Conservation (phyloP, 2,329 filamentous ascomycete species). For the Dactylellina leptospora region DNA sequence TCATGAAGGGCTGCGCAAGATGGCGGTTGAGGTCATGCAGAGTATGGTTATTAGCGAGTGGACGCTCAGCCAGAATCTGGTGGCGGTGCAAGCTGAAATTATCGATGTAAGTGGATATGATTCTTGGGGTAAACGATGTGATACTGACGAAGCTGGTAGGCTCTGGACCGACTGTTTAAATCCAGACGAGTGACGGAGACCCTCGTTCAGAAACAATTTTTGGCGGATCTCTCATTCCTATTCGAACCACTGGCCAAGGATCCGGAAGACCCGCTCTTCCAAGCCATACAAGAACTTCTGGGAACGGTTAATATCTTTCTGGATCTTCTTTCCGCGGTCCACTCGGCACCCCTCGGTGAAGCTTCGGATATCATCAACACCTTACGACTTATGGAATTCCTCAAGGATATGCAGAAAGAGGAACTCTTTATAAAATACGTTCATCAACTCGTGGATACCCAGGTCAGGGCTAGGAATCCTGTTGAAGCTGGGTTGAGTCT, state of each 20-base stretch:
- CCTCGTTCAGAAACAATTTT: slow-evolving; percentile 89
- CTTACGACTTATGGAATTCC: slow-evolving; percentile 90
- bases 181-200: slow-evolving; percentile 86
- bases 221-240: slow-evolving; percentile 80
- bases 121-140: neutral
- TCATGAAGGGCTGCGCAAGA: slow-evolving; percentile 85
- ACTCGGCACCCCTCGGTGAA: slow-evolving; percentile 77
- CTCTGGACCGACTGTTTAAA: slow-evolving; percentile 88
- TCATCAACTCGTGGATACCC: slow-evolving; percentile 83
- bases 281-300: slow-evolving; percentile 79
- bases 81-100: slow-evolving; percentile 92
- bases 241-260: slow-evolving; percentile 76
- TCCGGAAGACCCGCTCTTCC: slow-evolving; percentile 76
- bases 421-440: slow-evolving; percentile 97
- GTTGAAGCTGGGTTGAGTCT: slow-evolving; percentile 89
- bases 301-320: slow-evolving; percentile 87
- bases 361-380: slow-evolving; percentile 86
- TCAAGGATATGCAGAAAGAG: slow-evolving; percentile 95
- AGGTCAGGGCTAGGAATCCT: slow-evolving; percentile 77
- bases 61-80: slow-evolving; percentile 91
- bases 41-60: slow-evolving; percentile 99
- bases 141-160: slow-evolving; percentile 60
- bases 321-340: slow-evolving; percentile 87
- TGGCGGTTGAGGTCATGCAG: slow-evolving; percentile 91
- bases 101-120: slow-evolving; percentile 69